Base-by-base conservation (phyloP, 2,329 filamentous ascomycete species). In the Penicillium sp. region DNA sequence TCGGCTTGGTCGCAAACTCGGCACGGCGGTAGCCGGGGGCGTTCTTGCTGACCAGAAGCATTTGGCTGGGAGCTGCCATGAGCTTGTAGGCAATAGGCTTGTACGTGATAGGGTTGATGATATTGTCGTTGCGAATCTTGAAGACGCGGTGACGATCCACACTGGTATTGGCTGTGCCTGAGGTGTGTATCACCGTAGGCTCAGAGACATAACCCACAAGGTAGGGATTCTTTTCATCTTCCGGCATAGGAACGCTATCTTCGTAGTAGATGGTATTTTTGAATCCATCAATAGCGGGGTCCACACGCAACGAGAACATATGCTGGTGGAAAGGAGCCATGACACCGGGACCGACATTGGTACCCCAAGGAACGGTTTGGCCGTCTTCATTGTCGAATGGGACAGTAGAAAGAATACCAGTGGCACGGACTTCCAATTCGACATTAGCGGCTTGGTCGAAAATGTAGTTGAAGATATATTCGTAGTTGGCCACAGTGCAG, bases 281-380 rank as follows among this genome's bases (percentile, higher is more conserved):
- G 56, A 78, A 77, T 0, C 84, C 84, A 55, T 83, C 83, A 45
- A 85, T 74, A 59, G 81, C 81, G n/a, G 84, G 84, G 64, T 87
- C 84, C 11, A 87, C 75, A 8, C 84, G 81, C 5, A 86, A 76
- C 3, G 81, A 85, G 74, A 92, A 90, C 69, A 91, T 88, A 71
- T 91, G 89, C 67, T 92, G 88, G 65, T 91, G 88, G 71, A 88
- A 84, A 0, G 79, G 77, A 2, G 86, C 87, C 32, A 90, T 81
- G 14, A 87, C 86, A 40, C 86, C 85, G 0, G 86, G 85, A 55
- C 86, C 84, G 5, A 89, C 85, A 38, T 88, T 81, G 0, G 85
- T 89, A 32, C 85, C 86, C 76, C 83, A 88, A 2, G 83, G 81
- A 3, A 88, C 84, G 11, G 81, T 80, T 47, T 85, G 69, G 13